Base-by-base conservation (phyloP, 352 stramenopile genomes). In the Pythium pectinolyticum region DNA sequence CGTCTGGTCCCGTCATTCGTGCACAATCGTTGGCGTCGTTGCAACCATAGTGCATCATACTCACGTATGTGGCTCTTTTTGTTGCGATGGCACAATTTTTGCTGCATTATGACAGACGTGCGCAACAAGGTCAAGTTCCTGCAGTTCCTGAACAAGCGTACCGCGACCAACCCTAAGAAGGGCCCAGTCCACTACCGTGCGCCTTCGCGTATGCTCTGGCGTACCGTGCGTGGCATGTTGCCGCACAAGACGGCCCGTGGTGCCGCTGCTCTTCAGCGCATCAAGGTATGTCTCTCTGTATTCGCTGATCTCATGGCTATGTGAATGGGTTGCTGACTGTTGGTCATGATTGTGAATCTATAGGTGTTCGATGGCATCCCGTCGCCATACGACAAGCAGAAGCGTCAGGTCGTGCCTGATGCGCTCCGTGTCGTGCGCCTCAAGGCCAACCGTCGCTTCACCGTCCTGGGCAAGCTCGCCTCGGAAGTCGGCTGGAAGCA, bases 321-420 rank as follows among this genome's bases (percentile, higher is more conserved):
- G 37, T 22, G 17, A 2, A 20, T 17, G 7, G 17, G 11, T 3
- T 43, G 37, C 37, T 43, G 11, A 43, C 3, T 28, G 40, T 28
- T 19, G 24, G 19, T 47, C 19, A 15, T 47, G 17, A 10, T n/a
- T 24, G n/a, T 46, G 17, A n/a, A 47, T 41, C n/a, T 45, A 24
- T 60, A 98, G 78, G 94, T 94, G 59, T 99, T 99, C 71, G 98
- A 99, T 72, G 98, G 98, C 74, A 98, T 99, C 66, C 98, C 98
- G 58, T 87, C 95, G 60, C 96, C 96, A 51, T 99, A 98, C 78
- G 96, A 99, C 84, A 99, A 99, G 87, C 89, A 98, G 85, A 99
- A 99, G 94, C 88, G 97, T 45, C 96, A 99, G 81, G 97, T 99
- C 35, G 93, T 99, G 61, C 97, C 97, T 30, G 94, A 97, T 45